These are phyloP conservation scores for Aspergillus sclerotioniger DNA, from an alignment of 495 filamentous ascomycete species.

Conservation along the genomic window DNA sequence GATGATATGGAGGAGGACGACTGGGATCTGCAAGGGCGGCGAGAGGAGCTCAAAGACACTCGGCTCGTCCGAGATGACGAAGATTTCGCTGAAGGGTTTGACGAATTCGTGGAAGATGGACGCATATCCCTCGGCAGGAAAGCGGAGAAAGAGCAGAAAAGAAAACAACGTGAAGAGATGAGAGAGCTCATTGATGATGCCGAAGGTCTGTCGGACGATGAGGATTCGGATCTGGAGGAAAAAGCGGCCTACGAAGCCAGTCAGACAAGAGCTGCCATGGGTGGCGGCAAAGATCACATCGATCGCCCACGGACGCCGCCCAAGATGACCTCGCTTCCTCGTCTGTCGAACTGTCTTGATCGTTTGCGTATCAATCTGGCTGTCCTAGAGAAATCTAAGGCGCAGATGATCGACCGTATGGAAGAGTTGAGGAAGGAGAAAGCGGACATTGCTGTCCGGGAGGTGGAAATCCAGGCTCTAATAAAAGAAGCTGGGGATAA, in stretches of 20 bases:
- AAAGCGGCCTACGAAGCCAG: slow-evolving; percentile 83
- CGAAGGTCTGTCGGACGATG: slow-evolving; percentile 60
- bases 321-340: slow-evolving; percentile 57
- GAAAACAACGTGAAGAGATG: slow-evolving; percentile 70
- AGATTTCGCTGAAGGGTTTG: slow-evolving; percentile 91
- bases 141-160: slow-evolving; percentile 73
- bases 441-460: slow-evolving; percentile 64
- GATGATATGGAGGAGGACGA: slow-evolving; percentile 52
- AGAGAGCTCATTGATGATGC: slow-evolving; percentile 80
- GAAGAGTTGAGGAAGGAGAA: slow-evolving; percentile 65
- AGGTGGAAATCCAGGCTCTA: slow-evolving; percentile 77
- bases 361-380: slow-evolving; percentile 50
- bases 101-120: slow-evolving; percentile 86
- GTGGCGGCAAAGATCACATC: slow-evolving; percentile 47
- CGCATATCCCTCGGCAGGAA: slow-evolving; percentile 73
- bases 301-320: slow-evolving; percentile 54
- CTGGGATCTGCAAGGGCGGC: slow-evolving; percentile 38
- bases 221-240: slow-evolving; percentile 78
- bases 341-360: slow-evolving; percentile 48
- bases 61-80: slow-evolving; percentile 86
- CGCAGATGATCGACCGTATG: slow-evolving; percentile 54
- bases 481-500: slow-evolving; percentile 80
- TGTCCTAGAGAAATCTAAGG: slow-evolving; percentile 54
- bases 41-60: slow-evolving; percentile 56
- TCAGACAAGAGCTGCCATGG: slow-evolving; percentile 80